These are phyloP conservation scores for Athelia psychrophila DNA, from an alignment of 1,284 basidiomycete genomes.

Conservation along the genomic window DNA sequence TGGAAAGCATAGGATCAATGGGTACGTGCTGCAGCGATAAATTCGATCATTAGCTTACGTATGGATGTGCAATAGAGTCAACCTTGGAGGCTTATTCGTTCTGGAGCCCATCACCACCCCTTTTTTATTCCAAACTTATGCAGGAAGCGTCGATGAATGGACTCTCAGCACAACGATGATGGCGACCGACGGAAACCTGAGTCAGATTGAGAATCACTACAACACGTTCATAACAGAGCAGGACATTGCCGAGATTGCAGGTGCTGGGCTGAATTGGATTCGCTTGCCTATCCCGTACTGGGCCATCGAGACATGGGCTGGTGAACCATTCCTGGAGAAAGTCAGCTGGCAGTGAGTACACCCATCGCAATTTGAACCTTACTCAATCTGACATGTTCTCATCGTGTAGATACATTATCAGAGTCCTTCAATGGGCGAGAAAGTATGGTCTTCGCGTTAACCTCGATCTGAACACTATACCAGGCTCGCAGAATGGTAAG, in stretches of 20 bases:
- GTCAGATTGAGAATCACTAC: slow-evolving; percentile 25
- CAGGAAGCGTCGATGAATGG: slow-evolving; percentile 75
- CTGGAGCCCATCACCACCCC: slow-evolving; percentile 84
- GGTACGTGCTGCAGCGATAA: slow-evolving; percentile 30
- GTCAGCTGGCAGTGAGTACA: slow-evolving; percentile 61
- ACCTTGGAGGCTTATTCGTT: slow-evolving; percentile 73
- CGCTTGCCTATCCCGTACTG: slow-evolving; percentile 85
- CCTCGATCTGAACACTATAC: slow-evolving; percentile 63
- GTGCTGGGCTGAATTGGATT: slow-evolving; percentile 86
- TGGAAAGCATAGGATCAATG: slow-evolving; percentile 39
- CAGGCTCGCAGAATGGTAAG: slow-evolving; percentile 63
- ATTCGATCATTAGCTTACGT: slow-evolving; percentile 67
- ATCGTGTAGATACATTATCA: not conserved
- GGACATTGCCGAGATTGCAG: slow-evolving; percentile 90
- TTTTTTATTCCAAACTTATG: slow-evolving; percentile 71
- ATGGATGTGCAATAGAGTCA: slow-evolving; percentile 41
- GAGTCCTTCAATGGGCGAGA: slow-evolving; percentile 56
- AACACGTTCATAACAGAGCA: slow-evolving; percentile 66
- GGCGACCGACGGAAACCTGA: slow-evolving; percentile 44
- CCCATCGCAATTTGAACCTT: no score
- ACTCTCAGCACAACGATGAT: slow-evolving; percentile 64
- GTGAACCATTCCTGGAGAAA: slow-evolving; percentile 77
- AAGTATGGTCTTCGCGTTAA: slow-evolving; percentile 72
- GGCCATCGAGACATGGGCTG: slow-evolving; percentile 76
- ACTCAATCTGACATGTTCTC: no score